A percentile compares a stretch with the other conserved stretches of the same genome.
Conservation (phyloP, 2,329 filamentous ascomycete species). For the Aspergillus hiratsukae region DNA sequence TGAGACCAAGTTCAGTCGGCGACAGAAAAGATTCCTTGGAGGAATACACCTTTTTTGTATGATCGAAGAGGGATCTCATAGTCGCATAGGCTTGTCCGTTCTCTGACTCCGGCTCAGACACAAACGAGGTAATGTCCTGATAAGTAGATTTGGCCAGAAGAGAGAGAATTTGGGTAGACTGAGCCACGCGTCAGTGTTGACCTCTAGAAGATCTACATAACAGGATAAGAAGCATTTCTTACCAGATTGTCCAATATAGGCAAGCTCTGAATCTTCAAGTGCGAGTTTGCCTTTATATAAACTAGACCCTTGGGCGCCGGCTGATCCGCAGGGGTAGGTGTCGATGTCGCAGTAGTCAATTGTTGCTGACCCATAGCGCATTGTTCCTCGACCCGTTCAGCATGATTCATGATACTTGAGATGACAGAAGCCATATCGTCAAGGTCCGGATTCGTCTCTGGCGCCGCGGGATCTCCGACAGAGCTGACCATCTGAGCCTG, state of each 20-base stretch:
- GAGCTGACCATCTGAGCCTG: constrained; percentile 19
- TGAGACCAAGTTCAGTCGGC: constrained; percentile 49
- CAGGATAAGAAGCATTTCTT: constrained; percentile 18
- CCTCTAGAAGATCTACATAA: background rate
- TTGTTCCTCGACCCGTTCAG: constrained; percentile 39
- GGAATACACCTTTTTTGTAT: constrained; percentile 59
- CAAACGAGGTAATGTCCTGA: constrained; percentile 53
- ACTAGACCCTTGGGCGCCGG: constrained; percentile 30
- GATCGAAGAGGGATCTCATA: constrained; percentile 59
- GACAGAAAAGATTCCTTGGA: constrained; percentile 54
- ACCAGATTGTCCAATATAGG: constrained; percentile 60
- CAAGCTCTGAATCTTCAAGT: constrained; percentile 55
- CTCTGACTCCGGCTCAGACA: constrained; percentile 52
- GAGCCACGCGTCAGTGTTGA: background rate
- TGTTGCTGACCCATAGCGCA: constrained; percentile 34
- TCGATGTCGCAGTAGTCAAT: constrained; percentile 6
- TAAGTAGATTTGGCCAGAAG: constrained; percentile 55
- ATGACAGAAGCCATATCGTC: constrained; percentile 38
- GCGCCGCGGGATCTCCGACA: constrained; percentile 13
- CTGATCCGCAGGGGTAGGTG: constrained; percentile 20
- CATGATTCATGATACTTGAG: constrained; percentile 41
- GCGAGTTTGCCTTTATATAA: constrained; percentile 41
- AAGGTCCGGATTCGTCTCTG: constrained; percentile 23
- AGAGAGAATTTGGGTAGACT: constrained; percentile 57
- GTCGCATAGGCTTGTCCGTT: constrained; percentile 59